A percentile compares a stretch with the other conserved stretches of the same genome.
Evolutionary conservation across 352 stramenopile species (phyloP).

Genomic region (Phytophthora megakarya): DNA sequence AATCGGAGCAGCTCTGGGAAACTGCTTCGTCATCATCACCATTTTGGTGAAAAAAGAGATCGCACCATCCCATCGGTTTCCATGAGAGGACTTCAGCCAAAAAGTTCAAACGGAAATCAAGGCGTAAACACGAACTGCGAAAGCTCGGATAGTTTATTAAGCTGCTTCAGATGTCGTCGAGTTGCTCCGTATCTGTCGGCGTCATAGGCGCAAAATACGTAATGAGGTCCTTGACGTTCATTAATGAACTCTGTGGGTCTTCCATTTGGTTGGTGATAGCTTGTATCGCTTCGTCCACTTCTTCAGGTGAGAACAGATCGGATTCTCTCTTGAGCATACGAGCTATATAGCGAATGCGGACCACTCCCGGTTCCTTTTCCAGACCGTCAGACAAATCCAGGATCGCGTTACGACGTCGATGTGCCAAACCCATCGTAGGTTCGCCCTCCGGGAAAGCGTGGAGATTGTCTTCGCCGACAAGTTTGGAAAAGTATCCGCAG

Average conservation of each 20-base stretch:
- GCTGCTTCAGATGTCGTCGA: not conserved
- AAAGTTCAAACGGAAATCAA: not conserved
- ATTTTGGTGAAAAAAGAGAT: not conserved
- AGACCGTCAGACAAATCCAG: slow-evolving; percentile 58
- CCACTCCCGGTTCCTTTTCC: slow-evolving; percentile 55
- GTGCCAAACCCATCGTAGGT: slow-evolving; percentile 45
- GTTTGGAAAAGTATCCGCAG: slow-evolving; percentile 47
- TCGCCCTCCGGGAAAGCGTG: slow-evolving; percentile 66
- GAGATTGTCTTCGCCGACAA: slow-evolving; percentile 56
- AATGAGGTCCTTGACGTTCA: slow-evolving; percentile 54
- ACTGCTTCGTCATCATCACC: too few species aligned
- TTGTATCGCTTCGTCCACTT: slow-evolving; percentile 63
- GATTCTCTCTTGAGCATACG: slow-evolving; percentile 64
- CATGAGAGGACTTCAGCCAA: not conserved
- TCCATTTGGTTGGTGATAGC: slow-evolving; percentile 42
- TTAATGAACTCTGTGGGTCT: slow-evolving; percentile 46
- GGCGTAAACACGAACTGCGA: not conserved
- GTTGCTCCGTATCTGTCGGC: slow-evolving; percentile 18
- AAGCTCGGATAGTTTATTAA: not conserved
- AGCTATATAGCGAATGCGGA: slow-evolving; percentile 66
- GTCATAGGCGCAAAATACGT: slow-evolving; percentile 47
- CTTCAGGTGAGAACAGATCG: slow-evolving; percentile 58
- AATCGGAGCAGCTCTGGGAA: too few species aligned
- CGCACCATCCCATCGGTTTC: not conserved
- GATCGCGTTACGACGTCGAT: slow-evolving; percentile 64